A percentile compares a stretch with the other conserved stretches of the same genome.
phyloP scores from a whole-genome alignment of 2,329 filamentous ascomycete genomes.

The Talaromyces pinophilus region DNA sequence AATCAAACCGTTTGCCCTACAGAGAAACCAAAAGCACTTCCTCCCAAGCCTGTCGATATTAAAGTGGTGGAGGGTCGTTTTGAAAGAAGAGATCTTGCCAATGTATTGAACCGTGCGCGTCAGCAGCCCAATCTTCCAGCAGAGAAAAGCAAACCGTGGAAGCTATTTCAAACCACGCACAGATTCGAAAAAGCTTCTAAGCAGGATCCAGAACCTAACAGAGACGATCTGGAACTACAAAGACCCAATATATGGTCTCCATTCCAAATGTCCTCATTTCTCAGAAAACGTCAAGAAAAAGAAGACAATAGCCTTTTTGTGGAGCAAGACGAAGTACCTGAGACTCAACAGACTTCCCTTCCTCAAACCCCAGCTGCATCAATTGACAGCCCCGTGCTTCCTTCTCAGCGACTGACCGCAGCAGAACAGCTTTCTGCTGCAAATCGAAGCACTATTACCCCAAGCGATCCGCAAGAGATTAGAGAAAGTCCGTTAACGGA shows the following conservation, averaged over 20 bases:
- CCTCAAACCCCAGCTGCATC: not conserved
- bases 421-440: not conserved
- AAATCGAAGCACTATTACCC: not conserved
- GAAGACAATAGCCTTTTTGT: slow-evolving; percentile 27
- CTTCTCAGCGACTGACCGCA: not conserved
- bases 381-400: not conserved
- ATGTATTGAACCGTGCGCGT: slow-evolving; percentile 13
- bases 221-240: slow-evolving; percentile 39
- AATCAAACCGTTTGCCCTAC: not conserved
- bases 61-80: slow-evolving; percentile 9
- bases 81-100: slow-evolving; percentile 13
- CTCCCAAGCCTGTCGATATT: slow-evolving; percentile 15
- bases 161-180: slow-evolving; percentile 31
- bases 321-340: slow-evolving; percentile 24
- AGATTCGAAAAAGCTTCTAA: slow-evolving; percentile 36
- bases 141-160: slow-evolving; percentile 18
- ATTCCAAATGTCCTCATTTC: slow-evolving; percentile 16
- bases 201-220: slow-evolving; percentile 40
- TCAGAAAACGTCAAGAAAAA: slow-evolving; percentile 7
- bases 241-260: slow-evolving; percentile 37
- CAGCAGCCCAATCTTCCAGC: slow-evolving; percentile 12
- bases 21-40: not conserved
- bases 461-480: not conserved
- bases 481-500: not conserved
- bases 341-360: not conserved